A percentile compares a stretch with the other conserved stretches of the same genome.
These are phyloP conservation scores for Xylariales sp. DNA, from an alignment of 2,329 filamentous ascomycete species.

Conservation along the genomic window DNA sequence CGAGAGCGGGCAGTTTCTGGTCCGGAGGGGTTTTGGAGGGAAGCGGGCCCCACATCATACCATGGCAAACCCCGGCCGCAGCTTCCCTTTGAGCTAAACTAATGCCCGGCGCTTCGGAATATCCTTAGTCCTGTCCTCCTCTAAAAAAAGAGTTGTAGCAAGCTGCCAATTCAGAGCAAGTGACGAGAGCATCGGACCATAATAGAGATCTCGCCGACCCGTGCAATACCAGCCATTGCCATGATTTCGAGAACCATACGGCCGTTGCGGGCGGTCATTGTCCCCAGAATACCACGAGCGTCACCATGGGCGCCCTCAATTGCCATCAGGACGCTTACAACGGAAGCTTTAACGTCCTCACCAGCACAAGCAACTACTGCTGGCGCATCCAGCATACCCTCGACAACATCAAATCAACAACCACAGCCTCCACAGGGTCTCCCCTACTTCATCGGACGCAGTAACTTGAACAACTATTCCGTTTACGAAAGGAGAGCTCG, in stretches of 20 bases:
- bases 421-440: constrained; percentile 30
- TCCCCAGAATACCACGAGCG: constrained; percentile 6
- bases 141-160: too few species aligned
- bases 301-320: constrained; percentile 10
- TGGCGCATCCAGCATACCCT: constrained; percentile 2
- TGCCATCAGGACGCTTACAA: constrained; percentile 13
- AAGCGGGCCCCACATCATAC: too few species aligned
- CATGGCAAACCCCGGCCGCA: too few species aligned
- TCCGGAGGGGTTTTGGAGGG: too few species aligned
- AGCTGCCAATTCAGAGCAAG: background rate
- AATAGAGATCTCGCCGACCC: too few species aligned
- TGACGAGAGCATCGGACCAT: background rate
- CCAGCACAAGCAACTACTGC: constrained; percentile 6
- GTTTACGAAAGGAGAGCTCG: constrained; percentile 72
- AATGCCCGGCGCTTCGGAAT: too few species aligned
- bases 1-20: too few species aligned
- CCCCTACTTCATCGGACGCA: constrained; percentile 70
- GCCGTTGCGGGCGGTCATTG: constrained; percentile 14
- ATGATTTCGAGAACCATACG: constrained; percentile 18
- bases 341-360: constrained; percentile 5
- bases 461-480: constrained; percentile 64
- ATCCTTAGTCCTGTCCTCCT: too few species aligned
- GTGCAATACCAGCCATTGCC: background rate
- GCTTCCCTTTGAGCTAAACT: too few species aligned
- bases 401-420: constrained; percentile 15